Percentiles rank a stretch among this genome's conserved stretches.
These are phyloP conservation scores for Colletotrichum sojae DNA, from an alignment of 2,329 filamentous ascomycete species.

Conservation along the genomic window DNA sequence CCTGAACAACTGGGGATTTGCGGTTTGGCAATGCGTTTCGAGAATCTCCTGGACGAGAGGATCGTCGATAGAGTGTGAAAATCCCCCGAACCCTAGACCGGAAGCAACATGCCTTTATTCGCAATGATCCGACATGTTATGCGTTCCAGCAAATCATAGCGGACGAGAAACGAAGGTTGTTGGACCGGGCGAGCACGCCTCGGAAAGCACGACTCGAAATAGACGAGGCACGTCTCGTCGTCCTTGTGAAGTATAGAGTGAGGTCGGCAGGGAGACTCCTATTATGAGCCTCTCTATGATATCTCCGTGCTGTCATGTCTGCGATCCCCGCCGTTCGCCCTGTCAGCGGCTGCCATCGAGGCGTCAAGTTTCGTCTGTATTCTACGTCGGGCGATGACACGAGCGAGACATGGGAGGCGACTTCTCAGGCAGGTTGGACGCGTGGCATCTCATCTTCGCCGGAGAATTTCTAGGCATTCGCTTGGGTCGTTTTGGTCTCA, in stretches of 20 bases:
- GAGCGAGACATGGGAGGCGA: slow-evolving; percentile 10
- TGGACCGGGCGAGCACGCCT: background rate
- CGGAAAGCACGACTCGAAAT: background rate
- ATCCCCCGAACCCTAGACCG: slow-evolving; percentile 39
- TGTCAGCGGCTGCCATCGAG: slow-evolving; percentile 34
- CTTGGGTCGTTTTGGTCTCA: slow-evolving; percentile 29
- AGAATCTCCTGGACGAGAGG: slow-evolving; percentile 28
- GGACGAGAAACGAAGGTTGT: slow-evolving; percentile 9
- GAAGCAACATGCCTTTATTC: slow-evolving; percentile 22
- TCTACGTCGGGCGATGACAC: slow-evolving; percentile 24
- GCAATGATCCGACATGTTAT: slow-evolving; percentile 15
- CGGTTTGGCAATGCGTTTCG: slow-evolving; percentile 38
- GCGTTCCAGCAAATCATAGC: slow-evolving; percentile 16
- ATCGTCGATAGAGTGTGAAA: slow-evolving; percentile 39
- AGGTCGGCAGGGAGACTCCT: background rate
- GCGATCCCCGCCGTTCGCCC: slow-evolving; percentile 19
- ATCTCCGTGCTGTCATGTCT: background rate
- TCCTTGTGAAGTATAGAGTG: background rate
- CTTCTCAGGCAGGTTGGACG: slow-evolving; percentile 20
- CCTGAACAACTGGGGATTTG: slow-evolving; percentile 25
- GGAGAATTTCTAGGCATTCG: slow-evolving; percentile 20
- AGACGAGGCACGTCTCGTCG: background rate
- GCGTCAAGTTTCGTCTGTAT: slow-evolving; percentile 39
- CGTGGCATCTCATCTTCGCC: slow-evolving; percentile 29
- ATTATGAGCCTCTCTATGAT: background rate